Percentiles rank a stretch among this genome's conserved stretches.
These are phyloP conservation scores for Talaromyces ruber DNA, from an alignment of 495 filamentous ascomycete species.

Conservation along the genomic window DNA sequence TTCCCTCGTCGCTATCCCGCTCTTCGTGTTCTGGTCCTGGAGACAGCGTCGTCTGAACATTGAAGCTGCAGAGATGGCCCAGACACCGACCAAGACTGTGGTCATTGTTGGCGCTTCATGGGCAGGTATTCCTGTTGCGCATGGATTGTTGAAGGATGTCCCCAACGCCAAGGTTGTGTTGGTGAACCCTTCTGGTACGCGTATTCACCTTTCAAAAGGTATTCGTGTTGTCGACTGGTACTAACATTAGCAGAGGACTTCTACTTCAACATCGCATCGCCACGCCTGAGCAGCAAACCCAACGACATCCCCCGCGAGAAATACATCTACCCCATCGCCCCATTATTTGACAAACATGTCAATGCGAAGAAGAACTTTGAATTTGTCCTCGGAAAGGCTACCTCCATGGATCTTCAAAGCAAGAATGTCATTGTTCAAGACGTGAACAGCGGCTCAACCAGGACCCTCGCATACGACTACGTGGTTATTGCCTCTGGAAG, in stretches of 20 bases:
- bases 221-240: too few species aligned
- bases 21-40: not conserved
- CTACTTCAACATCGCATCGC: conserved; percentile 45
- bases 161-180: conserved; percentile 42
- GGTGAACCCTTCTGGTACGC: conserved; percentile 39
- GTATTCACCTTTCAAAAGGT: not conserved
- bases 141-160: conserved; percentile 48
- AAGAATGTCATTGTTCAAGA: conserved; percentile 36
- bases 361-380: conserved; percentile 31
- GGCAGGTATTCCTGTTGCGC: conserved; percentile 50
- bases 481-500: conserved; percentile 45
- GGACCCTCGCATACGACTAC: conserved; percentile 38
- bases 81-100: conserved; percentile 28
- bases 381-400: conserved; percentile 47
- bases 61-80: conserved; percentile 7
- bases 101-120: conserved; percentile 58
- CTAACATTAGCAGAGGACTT: conserved; percentile 22
- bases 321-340: conserved; percentile 39
- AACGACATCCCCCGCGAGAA: conserved; percentile 30
- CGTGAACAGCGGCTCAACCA: conserved; percentile 10
- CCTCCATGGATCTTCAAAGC: conserved; percentile 31
- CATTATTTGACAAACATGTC: conserved; percentile 40
- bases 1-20: not conserved
- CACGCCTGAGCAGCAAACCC: conserved; percentile 36
- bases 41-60: not conserved